Conservation (phyloP, 495 filamentous ascomycete genomes). For the Penicillium atrosanguineum region DNA sequence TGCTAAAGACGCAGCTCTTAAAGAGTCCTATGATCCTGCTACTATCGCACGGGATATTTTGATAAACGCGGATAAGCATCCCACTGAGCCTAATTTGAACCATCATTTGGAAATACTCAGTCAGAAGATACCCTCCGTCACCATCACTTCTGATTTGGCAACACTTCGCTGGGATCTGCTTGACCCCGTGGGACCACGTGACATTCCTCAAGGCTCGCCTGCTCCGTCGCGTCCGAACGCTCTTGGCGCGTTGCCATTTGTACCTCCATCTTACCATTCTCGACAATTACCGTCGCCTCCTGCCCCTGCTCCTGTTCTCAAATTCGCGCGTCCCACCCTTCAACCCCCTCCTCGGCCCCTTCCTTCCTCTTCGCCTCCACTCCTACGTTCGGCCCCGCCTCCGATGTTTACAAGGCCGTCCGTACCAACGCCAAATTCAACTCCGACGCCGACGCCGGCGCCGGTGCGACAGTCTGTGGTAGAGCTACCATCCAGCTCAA, state of each 20-base stretch:
- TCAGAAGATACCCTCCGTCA: slow-evolving; percentile 38
- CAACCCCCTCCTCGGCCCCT: not conserved
- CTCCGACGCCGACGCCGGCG: not conserved
- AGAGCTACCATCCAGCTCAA: not conserved
- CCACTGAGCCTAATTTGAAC: slow-evolving; percentile 55
- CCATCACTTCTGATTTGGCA: slow-evolving; percentile 49
- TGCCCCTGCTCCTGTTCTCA: not conserved
- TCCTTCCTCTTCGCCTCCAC: not conserved
- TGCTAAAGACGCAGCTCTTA: slow-evolving; percentile 38
- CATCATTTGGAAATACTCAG: slow-evolving; percentile 53
- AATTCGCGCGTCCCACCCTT: not conserved
- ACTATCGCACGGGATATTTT: slow-evolving; percentile 68
- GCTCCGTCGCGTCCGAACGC: slow-evolving; percentile 1
- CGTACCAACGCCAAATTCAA: not conserved
- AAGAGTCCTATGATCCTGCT: slow-evolving; percentile 52
- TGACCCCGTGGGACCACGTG: slow-evolving; percentile 34
- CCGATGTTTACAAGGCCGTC: not conserved
- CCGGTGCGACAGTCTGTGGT: not conserved
- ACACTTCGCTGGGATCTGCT: slow-evolving; percentile 69
- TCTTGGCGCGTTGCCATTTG: slow-evolving; percentile 6
- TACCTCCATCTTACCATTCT: slow-evolving; percentile 3
- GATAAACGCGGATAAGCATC: slow-evolving; percentile 58
- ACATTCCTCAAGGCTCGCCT: not conserved
- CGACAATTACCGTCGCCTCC: not conserved
- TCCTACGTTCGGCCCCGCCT: not conserved